Evolutionary conservation across 805 yeast species (phyloP).

Genomic region (Ogataea corticis): DNA sequence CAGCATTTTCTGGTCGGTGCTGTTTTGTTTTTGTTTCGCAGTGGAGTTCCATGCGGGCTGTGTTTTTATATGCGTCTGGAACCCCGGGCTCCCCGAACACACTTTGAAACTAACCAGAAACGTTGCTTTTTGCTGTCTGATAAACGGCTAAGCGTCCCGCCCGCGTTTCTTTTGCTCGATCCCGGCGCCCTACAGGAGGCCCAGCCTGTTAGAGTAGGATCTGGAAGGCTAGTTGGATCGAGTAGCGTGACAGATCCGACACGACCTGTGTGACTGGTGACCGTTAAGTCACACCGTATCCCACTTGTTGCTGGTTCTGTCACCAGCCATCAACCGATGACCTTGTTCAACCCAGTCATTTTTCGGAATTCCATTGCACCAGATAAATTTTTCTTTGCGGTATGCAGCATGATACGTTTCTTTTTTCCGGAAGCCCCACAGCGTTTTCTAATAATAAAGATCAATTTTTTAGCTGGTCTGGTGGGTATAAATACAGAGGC

Average conservation of each 20-base stretch:
- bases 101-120: not conserved
- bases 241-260: too few relatives aligned
- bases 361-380: constrained; percentile 4
- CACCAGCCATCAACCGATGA: not conserved
- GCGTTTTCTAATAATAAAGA: constrained; percentile 4
- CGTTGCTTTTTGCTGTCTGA: constrained; percentile 4
- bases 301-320: not conserved
- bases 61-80: not conserved
- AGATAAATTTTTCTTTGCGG: not conserved
- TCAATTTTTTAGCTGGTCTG: constrained; percentile 2
- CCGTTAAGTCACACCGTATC: too few relatives aligned
- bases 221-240: too few relatives aligned
- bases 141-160: constrained; percentile 6
- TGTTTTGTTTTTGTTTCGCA: not conserved
- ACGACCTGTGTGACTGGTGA: too few relatives aligned
- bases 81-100: constrained; percentile 5
- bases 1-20: not conserved
- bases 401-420: constrained; percentile 5
- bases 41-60: constrained; percentile 2
- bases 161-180: constrained; percentile 6
- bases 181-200: not conserved
- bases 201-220: too few relatives aligned
- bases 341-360: not conserved
- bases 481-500: constrained; percentile 2
- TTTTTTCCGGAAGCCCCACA: constrained; percentile 6